Evolutionary conservation across 225 moss, liverwort and hornwort species (phyloP).

Genomic region (Polytrichum commune): DNA sequence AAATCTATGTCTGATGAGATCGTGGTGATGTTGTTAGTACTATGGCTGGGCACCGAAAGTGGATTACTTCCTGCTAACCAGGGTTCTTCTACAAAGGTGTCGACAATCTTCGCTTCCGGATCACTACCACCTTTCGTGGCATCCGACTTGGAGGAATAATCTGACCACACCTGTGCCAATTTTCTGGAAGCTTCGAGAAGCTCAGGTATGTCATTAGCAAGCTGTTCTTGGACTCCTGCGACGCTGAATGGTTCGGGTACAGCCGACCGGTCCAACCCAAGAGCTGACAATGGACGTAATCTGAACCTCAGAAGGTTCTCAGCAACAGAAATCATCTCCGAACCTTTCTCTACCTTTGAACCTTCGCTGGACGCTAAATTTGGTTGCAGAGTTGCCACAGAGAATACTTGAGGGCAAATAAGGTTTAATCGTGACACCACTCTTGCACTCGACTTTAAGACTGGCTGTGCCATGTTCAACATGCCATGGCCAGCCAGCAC

Average conservation of each 20-base stretch:
- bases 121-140: slow-evolving; percentile 6
- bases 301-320: slow-evolving; percentile 94
- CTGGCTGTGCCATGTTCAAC: slow-evolving; percentile 68
- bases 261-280: slow-evolving; percentile 77
- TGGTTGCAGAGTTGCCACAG: slow-evolving; percentile 65
- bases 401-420: slow-evolving; percentile 92
- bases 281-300: slow-evolving; percentile 74
- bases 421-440: slow-evolving; percentile 79
- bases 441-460: slow-evolving; percentile 81
- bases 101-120: slow-evolving; percentile 14
- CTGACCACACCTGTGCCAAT: slow-evolving; percentile 65
- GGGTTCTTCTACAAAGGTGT: slow-evolving; percentile 60
- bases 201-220: slow-evolving; percentile 71
- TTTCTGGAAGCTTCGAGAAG: slow-evolving; percentile 53
- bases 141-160: slow-evolving; percentile 11
- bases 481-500: slow-evolving; percentile 92
- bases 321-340: slow-evolving; percentile 44
- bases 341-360: slow-evolving; percentile 27
- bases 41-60: slow-evolving; percentile 7
- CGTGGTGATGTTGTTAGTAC: slow-evolving; percentile 7
- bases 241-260: slow-evolving; percentile 73
- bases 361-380: slow-evolving; percentile 10
- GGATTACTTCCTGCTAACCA: slow-evolving; percentile 40
- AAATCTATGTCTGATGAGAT: slow-evolving; percentile 18
- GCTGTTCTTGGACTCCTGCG: slow-evolving; percentile 48